phyloP scores from a whole-genome alignment of 495 filamentous ascomycete genomes.

The Geoglossum glabrum region DNA sequence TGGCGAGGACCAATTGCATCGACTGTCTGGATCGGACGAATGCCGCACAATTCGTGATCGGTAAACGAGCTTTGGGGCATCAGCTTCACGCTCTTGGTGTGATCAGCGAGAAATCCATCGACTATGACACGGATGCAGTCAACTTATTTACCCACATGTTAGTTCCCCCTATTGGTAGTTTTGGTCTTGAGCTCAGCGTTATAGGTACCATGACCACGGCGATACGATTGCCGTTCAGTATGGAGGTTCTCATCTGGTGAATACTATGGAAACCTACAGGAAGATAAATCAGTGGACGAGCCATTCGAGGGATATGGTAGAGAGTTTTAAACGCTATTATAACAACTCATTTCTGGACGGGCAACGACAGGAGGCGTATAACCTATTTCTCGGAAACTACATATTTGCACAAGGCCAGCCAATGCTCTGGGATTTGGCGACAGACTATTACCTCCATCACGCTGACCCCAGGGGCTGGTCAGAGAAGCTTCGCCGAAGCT shows the following conservation, averaged over 20 bases:
- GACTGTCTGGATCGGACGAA: slow-evolving; percentile 95
- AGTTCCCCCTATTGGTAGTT: background rate
- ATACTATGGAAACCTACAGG: slow-evolving; percentile 96
- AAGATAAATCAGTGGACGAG: slow-evolving; percentile 99
- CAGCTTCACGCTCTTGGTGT: slow-evolving; percentile 87
- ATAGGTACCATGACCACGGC: slow-evolving; percentile 68
- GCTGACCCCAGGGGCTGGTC: slow-evolving; percentile 56
- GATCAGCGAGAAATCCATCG: slow-evolving; percentile 53
- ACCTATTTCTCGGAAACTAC: slow-evolving; percentile 93
- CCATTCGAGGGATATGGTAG: slow-evolving; percentile 93
- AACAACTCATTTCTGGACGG: slow-evolving; percentile 96
- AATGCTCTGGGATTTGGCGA: slow-evolving; percentile 92
- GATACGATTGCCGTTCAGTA: slow-evolving; percentile 97
- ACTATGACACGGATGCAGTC: slow-evolving; percentile 88
- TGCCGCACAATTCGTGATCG: slow-evolving; percentile 92
- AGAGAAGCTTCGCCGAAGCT: slow-evolving; percentile 41
- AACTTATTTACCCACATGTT: slow-evolving; percentile 93
- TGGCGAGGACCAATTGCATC: slow-evolving; percentile 92
- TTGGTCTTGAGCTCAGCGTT: background rate
- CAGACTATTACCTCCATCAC: slow-evolving; percentile 94
- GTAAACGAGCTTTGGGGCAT: slow-evolving; percentile 81
- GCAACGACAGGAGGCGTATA: slow-evolving; percentile 93
- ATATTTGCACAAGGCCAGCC: slow-evolving; percentile 78
- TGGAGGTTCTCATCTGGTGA: slow-evolving; percentile 90
- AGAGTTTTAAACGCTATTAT: slow-evolving; percentile 97